phyloP scores from a whole-genome alignment of 441 rosid genomes.

The Heliophila coronopifolia region DNA sequence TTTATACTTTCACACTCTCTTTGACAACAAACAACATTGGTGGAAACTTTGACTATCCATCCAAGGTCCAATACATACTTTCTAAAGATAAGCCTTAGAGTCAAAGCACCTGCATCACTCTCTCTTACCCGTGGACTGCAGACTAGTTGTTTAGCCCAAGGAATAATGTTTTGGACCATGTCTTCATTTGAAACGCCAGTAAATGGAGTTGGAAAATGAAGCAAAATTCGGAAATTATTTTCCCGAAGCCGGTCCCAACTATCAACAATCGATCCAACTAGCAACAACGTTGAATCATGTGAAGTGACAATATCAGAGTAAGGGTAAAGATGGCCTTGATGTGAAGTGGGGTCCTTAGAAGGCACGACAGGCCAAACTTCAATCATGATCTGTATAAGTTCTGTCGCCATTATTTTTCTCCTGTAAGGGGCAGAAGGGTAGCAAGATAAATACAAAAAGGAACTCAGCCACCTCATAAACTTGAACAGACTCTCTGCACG shows the following conservation, averaged over 20 bases:
- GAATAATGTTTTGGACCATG: constrained; percentile 57
- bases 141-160: constrained; percentile 83
- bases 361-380: constrained; percentile 72
- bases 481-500: constrained; percentile 70
- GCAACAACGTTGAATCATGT: constrained; percentile 64
- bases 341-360: constrained; percentile 37
- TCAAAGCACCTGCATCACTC: constrained; percentile 95
- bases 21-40: constrained; percentile 41
- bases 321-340: constrained; percentile 53
- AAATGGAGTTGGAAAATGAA: constrained; percentile 85
- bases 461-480: constrained; percentile 88
- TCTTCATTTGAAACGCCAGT: constrained; percentile 74
- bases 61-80: constrained; percentile 87
- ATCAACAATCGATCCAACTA: constrained; percentile 88
- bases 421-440: constrained; percentile 96
- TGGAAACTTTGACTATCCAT: constrained; percentile 63
- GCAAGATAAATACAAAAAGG: constrained; percentile 80
- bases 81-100: constrained; percentile 74
- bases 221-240: constrained; percentile 79
- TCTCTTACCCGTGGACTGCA: constrained; percentile 97
- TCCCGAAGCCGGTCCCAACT: constrained; percentile 97
- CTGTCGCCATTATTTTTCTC: constrained; percentile 96
- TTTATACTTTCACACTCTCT: constrained; percentile 33
- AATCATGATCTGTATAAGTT: constrained; percentile 73
- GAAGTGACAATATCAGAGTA: constrained; percentile 61